A percentile compares a stretch with the other conserved stretches of the same genome.
Conservation (phyloP, 176 grass and related monocot species). For the Triticum urartu region DNA sequence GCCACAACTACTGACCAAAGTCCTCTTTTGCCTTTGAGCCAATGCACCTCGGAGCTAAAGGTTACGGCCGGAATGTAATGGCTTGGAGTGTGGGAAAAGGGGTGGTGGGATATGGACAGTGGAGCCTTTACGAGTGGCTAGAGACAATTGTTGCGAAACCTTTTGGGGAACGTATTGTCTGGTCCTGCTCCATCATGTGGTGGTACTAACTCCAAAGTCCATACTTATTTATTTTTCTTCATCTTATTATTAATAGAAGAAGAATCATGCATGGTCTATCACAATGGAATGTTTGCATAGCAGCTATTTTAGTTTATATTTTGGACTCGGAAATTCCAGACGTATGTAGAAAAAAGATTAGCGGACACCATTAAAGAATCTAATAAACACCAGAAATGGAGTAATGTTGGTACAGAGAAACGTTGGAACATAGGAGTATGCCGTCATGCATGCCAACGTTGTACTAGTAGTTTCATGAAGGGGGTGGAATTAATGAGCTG, state of each 20-base stretch:
- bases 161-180: constrained; percentile 7
- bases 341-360: no score
- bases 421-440: no score
- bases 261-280: background rate
- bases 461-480: background rate
- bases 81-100: constrained; percentile 33
- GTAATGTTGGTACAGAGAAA: no score
- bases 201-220: background rate
- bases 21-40: constrained; percentile 19
- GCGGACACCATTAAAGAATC: no score
- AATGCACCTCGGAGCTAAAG: constrained; percentile 23
- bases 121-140: background rate
- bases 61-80: constrained; percentile 36
- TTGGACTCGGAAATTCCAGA: background rate
- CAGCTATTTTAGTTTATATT: no score
- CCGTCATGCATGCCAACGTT: background rate
- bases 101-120: constrained; percentile 29
- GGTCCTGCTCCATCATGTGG: background rate
- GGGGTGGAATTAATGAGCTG: background rate
- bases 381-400: no score
- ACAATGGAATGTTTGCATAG: background rate
- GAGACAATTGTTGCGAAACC: background rate
- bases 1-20: constrained; percentile 30
- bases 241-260: no score
- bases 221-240: no score